Base-by-base conservation (phyloP, 2,329 filamentous ascomycete species). In the Colletotrichum lentis region DNA sequence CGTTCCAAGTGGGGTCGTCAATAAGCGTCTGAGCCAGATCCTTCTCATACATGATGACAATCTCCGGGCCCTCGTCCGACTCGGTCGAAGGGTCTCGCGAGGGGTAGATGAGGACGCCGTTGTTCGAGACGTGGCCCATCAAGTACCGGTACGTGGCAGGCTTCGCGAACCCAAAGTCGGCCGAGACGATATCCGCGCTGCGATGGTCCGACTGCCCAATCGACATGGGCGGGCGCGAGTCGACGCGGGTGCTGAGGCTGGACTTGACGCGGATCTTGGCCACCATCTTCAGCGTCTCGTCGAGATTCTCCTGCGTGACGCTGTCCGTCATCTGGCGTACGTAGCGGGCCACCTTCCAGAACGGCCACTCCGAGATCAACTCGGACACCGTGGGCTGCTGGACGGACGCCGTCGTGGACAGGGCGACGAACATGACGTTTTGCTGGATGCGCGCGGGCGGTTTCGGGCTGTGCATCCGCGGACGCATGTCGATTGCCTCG, bases 221-320 rank as follows among this genome's bases (percentile, higher is more conserved):
- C 0, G 74, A 76, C 69, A 80, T 67, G 3, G 79, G 79, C n/a
- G 80, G 79, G 12, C 76, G 72, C 0, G 76, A 72, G 56, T 81
- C 76, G 7, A 77, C 73, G 1, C 77, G 76, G 0, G 77, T 72
- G 56, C 74, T 76, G 8, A 82, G 47, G 0, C 70, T 56, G 0
- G 74, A 71, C 69, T 82, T 82, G 62, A 81, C 77, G 5, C 77
- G 75, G 12, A 81, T 71, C 0, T 72, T 72, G 1, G 79, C 78
- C 0, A 80, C 74, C 64, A 71, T 66, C 11, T 72, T 70, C 0
- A 83, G 72, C 3, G 72, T 68, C 22, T 72, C 49, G 35, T 76
- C 73, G 0, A 82, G 72, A 1, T 68, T 69, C 24, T 78, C 78
- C 18, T 79, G 72, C 0, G 77, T 80, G 0, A 76, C 73, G 46